These are phyloP conservation scores for Globisporangium orthogonon DNA, from an alignment of 352 stramenopile species.

Conservation along the genomic window DNA sequence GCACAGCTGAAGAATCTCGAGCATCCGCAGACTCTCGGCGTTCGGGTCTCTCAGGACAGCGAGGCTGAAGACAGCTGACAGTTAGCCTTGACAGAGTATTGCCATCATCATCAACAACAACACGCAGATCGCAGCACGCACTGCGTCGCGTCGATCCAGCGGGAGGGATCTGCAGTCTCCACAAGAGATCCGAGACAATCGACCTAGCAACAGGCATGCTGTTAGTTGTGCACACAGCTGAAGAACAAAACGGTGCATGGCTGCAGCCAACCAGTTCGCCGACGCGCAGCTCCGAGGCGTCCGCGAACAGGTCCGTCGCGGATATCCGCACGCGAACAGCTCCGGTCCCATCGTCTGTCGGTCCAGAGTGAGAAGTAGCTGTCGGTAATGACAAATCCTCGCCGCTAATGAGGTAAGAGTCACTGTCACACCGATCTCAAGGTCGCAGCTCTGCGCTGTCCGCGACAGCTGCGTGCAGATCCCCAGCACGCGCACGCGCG, in stretches of 20 bases:
- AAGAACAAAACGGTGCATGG: background rate
- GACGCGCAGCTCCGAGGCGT: conserved; percentile 12
- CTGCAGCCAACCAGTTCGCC: conserved; percentile 23
- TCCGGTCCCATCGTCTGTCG: conserved; percentile 37
- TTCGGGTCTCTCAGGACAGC: conserved; percentile 43
- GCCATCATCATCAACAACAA: background rate
- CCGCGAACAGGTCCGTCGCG: conserved; percentile 1
- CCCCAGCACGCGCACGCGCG: conserved; percentile 24
- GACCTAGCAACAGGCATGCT: conserved; percentile 14
- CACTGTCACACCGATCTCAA: conserved; percentile 23
- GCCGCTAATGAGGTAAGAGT: too few species aligned
- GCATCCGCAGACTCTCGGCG: conserved; percentile 48
- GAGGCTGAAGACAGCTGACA: conserved; percentile 16
- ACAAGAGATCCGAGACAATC: conserved; percentile 29
- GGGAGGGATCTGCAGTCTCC: conserved; percentile 17
- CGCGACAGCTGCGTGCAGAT: conserved; percentile 13
- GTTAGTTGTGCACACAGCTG: background rate
- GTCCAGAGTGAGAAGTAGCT: background rate
- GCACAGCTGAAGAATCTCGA: conserved; percentile 56
- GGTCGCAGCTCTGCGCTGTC: conserved; percentile 12
- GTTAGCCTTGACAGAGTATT: background rate
- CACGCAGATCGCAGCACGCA: conserved; percentile 8
- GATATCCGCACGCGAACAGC: conserved; percentile 20
- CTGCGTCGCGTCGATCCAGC: conserved; percentile 32
- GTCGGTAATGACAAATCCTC: background rate